phyloP scores from a whole-genome alignment of 2,329 filamentous ascomycete species.

The Fusarium pseudoanthophilum region DNA sequence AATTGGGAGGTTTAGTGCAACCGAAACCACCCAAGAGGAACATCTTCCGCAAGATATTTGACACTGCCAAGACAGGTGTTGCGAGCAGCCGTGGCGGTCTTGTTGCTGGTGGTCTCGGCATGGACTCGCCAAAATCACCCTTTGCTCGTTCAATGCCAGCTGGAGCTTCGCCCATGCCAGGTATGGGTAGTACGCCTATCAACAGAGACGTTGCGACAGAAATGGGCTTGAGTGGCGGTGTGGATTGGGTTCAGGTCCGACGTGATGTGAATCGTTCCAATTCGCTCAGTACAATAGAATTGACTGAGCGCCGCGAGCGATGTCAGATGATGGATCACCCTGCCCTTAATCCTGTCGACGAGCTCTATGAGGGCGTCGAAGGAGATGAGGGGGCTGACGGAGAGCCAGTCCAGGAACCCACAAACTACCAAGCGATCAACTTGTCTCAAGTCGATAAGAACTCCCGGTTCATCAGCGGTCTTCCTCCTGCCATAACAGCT shows the following conservation, averaged over 20 bases:
- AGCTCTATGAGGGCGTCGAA: constrained; percentile 84
- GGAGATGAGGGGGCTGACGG: constrained; percentile 92
- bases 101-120: constrained; percentile 63
- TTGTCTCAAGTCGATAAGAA: constrained; percentile 94
- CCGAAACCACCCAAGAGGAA: constrained; percentile 86
- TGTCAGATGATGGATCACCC: constrained; percentile 96
- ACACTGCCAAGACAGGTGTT: constrained; percentile 92
- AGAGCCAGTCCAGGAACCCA: constrained; percentile 81
- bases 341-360: constrained; percentile 88
- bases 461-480: constrained; percentile 85
- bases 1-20: constrained; percentile 80
- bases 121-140: constrained; percentile 55
- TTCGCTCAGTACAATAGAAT: constrained; percentile 88
- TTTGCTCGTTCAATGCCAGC: constrained; percentile 56
- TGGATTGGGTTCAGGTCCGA: constrained; percentile 98
- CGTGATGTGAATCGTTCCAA: constrained; percentile 96
- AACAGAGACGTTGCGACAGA: constrained; percentile 70
- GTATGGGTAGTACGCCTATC: constrained; percentile 50
- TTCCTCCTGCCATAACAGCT: constrained; percentile 85
- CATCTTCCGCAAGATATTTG: constrained; percentile 95
- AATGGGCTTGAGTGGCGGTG: constrained; percentile 70
- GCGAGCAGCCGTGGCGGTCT: constrained; percentile 90
- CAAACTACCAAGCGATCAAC: constrained; percentile 83
- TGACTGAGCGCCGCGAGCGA: constrained; percentile 83
- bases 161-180: constrained; percentile 56